phyloP scores from a whole-genome alignment of 768 basidiomycete genomes.

The Rhizopogon vesiculosus region DNA sequence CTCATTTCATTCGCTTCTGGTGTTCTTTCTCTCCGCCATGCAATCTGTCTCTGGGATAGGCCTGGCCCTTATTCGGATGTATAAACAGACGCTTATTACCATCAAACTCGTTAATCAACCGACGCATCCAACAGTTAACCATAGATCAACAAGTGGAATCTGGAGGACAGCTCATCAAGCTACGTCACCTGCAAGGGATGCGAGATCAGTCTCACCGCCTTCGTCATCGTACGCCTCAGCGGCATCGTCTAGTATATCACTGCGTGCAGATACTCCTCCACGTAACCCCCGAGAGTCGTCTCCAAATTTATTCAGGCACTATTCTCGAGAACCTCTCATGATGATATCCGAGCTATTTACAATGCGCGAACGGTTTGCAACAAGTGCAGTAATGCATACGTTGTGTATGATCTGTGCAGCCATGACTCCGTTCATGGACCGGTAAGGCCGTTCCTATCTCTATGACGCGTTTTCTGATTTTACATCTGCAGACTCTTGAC shows the following conservation, averaged over 20 bases:
- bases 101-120: constrained; percentile 62
- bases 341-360: constrained; percentile 49
- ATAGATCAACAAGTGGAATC: background rate
- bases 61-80: constrained; percentile 62
- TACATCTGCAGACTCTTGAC: constrained; percentile 56
- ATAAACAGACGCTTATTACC: constrained; percentile 59
- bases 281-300: background rate
- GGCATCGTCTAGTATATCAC: constrained; percentile 20
- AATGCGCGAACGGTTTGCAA: constrained; percentile 43
- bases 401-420: constrained; percentile 42
- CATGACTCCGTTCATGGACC: constrained; percentile 54
- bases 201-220: constrained; percentile 3
- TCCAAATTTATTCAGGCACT: constrained; percentile 19
- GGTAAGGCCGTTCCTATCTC: constrained; percentile 31
- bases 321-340: constrained; percentile 37
- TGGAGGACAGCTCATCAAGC: background rate
- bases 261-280: constrained; percentile 6
- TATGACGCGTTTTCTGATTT: background rate
- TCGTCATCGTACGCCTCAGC: constrained; percentile 14
- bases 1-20: constrained; percentile 51
- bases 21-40: constrained; percentile 69
- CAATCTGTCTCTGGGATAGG: constrained; percentile 68
- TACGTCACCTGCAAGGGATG: background rate
- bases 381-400: constrained; percentile 40
- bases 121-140: background rate